Percentiles rank a stretch among this genome's conserved stretches.
Conservation (phyloP, 257 asterid genomes). For the Solanum piurae region DNA sequence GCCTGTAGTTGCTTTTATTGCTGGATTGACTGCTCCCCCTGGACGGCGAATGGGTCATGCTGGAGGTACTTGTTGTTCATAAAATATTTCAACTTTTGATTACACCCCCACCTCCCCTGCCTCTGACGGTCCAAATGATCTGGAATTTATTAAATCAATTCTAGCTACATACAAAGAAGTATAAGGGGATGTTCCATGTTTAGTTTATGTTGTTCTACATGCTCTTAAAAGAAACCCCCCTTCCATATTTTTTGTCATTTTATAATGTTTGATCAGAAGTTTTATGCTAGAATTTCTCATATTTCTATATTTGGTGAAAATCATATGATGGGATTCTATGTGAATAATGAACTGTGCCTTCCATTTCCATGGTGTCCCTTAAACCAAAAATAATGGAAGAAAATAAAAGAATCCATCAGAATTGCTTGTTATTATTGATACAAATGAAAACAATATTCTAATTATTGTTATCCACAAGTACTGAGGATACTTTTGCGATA, state of each 20-base stretch:
- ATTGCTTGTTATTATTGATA: not conserved
- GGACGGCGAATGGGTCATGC: conserved; percentile 98
- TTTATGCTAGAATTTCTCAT: not conserved
- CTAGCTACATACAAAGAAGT: no score
- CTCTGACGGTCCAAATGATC: not conserved
- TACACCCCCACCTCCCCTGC: not conserved
- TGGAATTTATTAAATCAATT: not conserved
- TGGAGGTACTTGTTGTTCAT: conserved; percentile 51
- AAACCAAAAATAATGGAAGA: not conserved
- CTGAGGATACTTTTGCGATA: not conserved
- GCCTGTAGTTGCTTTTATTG: conserved; percentile 88
- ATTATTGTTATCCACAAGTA: not conserved
- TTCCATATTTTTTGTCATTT: not conserved
- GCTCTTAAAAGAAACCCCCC: not conserved
- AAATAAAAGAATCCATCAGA: not conserved
- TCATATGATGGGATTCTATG: not conserved
- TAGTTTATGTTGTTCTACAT: not conserved
- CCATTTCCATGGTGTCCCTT: not conserved
- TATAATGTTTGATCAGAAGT: not conserved
- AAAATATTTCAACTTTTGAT: not conserved
- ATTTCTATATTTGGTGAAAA: not conserved
- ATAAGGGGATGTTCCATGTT: not conserved
- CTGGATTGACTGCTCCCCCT: conserved; percentile 98
- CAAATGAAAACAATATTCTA: not conserved
- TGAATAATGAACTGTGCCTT: not conserved